Evolutionary conservation across 2,329 filamentous ascomycete species (phyloP), one percentile per base, ranked within the genome.

Genomic region (Metarhizium rileyi): DNA sequence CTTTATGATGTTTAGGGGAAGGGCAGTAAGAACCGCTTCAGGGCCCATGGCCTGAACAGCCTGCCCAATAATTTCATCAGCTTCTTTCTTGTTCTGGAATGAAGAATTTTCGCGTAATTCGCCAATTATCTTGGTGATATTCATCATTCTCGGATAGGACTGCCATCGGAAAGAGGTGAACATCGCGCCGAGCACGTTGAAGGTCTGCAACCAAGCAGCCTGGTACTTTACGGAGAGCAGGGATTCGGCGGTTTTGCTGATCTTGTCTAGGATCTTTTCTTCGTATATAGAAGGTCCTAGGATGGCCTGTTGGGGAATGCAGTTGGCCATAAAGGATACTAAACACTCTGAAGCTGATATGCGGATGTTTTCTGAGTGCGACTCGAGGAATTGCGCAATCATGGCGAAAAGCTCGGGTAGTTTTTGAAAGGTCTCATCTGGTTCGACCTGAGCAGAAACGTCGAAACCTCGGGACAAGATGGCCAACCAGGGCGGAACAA

Each of bases 401-500:
- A 90, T 78, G 49, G 75, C 75, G 66, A 97, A 96, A 0, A 97
- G 73, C 27, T 86, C 84, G 0, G 93, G 90, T 3, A 98, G 71
- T 59, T 93, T 94, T 63, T 86, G 81, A 63, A 97, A 97, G 0
- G 90, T 95, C 49, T 96, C 90, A 49, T 94, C 86, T 2, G 90
- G 85, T 57, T 88, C 84, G 47, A 96, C 77, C 63, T 95, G 89
- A 1, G 90, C 86, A 5, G 89, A 88, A 5, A 97, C 90, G 63
- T 96, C 90, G 67, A 96, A 97, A 6, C 90, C 93, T 66, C 93
- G 77, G 12, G 91, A 96, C 22, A 98, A 70, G 49, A 98, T 93
- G 12, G 93, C 93, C 59, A 98, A 89, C 93, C 93, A 98, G 0
- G 93, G 87, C 1, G 93, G 93, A 3, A 97, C 80, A 28, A 98